Base-by-base conservation (phyloP, 1,139 yeast genomes). In the Blastobotrys arbuscula region DNA sequence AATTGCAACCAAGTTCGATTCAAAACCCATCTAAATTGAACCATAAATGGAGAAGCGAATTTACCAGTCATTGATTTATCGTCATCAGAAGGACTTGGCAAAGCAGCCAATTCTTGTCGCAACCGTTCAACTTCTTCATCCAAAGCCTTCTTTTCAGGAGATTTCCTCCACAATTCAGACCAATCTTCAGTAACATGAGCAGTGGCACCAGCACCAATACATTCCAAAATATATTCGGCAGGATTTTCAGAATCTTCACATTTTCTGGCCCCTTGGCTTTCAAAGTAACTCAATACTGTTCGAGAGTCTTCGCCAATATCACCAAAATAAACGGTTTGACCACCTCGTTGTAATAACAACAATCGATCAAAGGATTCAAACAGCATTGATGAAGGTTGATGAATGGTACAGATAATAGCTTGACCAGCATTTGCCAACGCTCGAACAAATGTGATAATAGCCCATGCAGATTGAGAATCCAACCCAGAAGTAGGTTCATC, bases 141-240 rank as follows among this genome's bases (percentile, higher is more conserved):
- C 16, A 68, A 65, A 18, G 59, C 60, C 26, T 57, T 61, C 60
- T 63, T 68, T 55, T 73, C 75, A 1, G 70, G 67, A 13, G 76
- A 71, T 18, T 55, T 36, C 35, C 47, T 52, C 78, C 78, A 74
- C 28, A 68, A 58, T 10, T 71, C 68, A 58, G 63, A 62, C 77
- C 77, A 74, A 58, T 74, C 70, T 26, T 67, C 66, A 21, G 61
- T 56, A 20, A 73, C 69, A 39, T 67, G 55, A 20, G 82, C 82
- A 48, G 82, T 78, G n/a, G 84, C 83, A 65, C 83, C 84, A 26
- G 84, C 84, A 53, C 84, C 84, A 60, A 80, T 78, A 55, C 78
- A 76, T 54, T 79, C 78, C 59, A 81, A 67, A 58, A 81, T 79
- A 61, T 78, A 80, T 63, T 81, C 86, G 33, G 86, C 86, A 37